phyloP scores from a whole-genome alignment of 257 asterid species.

The Jaltomata sinuosa region DNA sequence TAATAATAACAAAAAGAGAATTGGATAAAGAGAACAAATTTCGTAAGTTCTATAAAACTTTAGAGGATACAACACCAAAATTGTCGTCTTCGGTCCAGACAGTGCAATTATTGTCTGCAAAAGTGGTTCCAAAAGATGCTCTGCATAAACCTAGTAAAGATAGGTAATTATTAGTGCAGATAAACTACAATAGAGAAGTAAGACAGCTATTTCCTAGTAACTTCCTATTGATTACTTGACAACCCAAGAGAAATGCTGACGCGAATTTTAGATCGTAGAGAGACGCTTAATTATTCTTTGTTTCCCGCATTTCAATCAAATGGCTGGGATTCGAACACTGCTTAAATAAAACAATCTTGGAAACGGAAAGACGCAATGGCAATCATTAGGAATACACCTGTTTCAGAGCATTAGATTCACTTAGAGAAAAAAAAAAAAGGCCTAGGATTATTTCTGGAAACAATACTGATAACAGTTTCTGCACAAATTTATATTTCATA shows the following conservation, averaged over 20 bases:
- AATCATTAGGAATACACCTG: background rate
- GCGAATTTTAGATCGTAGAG: background rate
- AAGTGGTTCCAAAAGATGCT: slow-evolving; percentile 93
- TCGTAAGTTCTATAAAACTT: background rate
- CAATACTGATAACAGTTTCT: background rate
- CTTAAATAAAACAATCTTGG: background rate
- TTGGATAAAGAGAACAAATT: background rate
- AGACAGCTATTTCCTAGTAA: background rate
- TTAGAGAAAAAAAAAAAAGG: background rate
- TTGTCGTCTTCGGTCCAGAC: slow-evolving; percentile 79
- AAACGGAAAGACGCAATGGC: background rate
- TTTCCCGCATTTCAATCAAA: background rate
- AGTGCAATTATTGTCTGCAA: slow-evolving; percentile 71
- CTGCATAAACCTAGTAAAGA: slow-evolving; percentile 69
- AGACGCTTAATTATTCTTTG: background rate
- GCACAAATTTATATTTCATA: background rate
- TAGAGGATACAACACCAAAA: slow-evolving; percentile 45
- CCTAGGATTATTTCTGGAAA: background rate
- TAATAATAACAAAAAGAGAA: background rate
- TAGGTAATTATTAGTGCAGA: background rate
- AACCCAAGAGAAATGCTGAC: background rate
- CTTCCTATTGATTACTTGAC: background rate
- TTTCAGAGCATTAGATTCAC: background rate
- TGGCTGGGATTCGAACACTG: background rate
- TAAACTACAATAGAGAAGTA: background rate